Evolutionary conservation across 23 red algal species (phyloP).

Genomic region (Agarophyton chilense): DNA sequence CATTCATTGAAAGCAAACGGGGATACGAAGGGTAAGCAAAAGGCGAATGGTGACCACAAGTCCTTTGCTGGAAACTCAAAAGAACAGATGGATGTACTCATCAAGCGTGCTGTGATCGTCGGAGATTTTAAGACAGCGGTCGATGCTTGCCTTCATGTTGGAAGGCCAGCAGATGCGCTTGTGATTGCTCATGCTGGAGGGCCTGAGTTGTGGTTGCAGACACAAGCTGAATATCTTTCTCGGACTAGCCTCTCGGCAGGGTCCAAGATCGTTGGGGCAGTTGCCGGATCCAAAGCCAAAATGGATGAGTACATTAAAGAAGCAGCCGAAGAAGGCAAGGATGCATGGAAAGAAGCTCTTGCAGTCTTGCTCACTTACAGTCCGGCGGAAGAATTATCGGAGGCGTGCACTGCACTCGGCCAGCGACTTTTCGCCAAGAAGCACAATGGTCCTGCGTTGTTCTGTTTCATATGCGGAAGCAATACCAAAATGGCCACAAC

Average conservation of each 20-base stretch:
- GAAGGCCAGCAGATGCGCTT: constrained; percentile 81
- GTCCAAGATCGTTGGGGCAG: constrained; percentile 53
- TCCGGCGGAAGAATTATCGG: constrained; percentile 49
- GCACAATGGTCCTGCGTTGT: constrained; percentile 40
- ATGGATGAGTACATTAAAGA: constrained; percentile 67
- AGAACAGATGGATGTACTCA: constrained; percentile 53
- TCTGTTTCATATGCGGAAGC: constrained; percentile 74
- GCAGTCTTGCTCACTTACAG: constrained; percentile 72
- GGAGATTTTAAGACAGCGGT: constrained; percentile 80
- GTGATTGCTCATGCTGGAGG: constrained; percentile 82
- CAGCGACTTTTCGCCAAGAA: constrained; percentile 36
- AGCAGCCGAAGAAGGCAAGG: constrained; percentile 36
- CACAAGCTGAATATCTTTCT: constrained; percentile 71
- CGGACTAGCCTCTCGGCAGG: constrained; percentile 19
- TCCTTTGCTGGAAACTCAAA: constrained; percentile 16
- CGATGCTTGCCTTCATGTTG: constrained; percentile 64
- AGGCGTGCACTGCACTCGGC: constrained; percentile 71
- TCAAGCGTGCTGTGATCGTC: constrained; percentile 64
- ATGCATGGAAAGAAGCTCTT: constrained; percentile 84
- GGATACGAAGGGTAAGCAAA: constrained; percentile 1
- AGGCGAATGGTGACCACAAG: constrained; percentile 36
- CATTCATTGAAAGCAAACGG: constrained; percentile 14
- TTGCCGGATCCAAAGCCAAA: constrained; percentile 55
- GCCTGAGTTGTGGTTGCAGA: constrained; percentile 61
- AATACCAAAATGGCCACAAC: constrained; percentile 67